A percentile compares a stretch with the other conserved stretches of the same genome.
phyloP scores from a whole-genome alignment of 768 basidiomycete species.

The Tricholoma sp. region DNA sequence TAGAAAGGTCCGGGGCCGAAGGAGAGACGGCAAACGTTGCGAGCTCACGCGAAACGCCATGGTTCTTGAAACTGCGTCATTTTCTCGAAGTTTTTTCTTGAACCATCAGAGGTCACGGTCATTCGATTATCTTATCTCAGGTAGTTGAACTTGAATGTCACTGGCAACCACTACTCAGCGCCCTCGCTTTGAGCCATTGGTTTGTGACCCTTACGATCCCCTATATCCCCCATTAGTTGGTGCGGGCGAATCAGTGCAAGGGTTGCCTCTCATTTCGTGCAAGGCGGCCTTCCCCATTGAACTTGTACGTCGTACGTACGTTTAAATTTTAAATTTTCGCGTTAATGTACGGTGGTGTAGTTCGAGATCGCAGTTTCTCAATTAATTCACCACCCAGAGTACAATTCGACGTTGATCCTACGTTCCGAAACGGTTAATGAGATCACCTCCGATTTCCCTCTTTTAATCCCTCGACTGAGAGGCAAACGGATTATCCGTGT shows the following conservation, averaged over 20 bases:
- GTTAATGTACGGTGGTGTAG: conserved; percentile 30
- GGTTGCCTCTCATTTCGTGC: conserved; percentile 37
- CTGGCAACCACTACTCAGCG: conserved; percentile 1
- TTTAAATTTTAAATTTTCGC: neutral
- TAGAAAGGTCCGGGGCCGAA: conserved; percentile 20
- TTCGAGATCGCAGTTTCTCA: conserved; percentile 71
- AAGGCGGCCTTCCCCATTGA: conserved; percentile 36
- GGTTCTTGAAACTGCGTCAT: conserved; percentile 2
- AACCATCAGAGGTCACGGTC: neutral
- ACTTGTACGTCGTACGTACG: conserved; percentile 28
- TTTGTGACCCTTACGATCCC: conserved; percentile 2
- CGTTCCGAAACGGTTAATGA: conserved; percentile 67
- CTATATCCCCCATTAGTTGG: conserved; percentile 1
- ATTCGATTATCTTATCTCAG: conserved; percentile 29
- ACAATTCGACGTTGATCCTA: conserved; percentile 87
- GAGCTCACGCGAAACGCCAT: conserved; percentile 28
- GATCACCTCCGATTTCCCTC: conserved; percentile 27
- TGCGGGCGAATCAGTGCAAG: conserved; percentile 4
- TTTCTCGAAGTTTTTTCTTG: neutral
- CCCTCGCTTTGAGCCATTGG: conserved; percentile 16
- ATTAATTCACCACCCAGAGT: conserved; percentile 84
- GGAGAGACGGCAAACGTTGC: conserved; percentile 19
- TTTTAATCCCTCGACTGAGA: conserved; percentile 30
- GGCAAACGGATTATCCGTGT: conserved; percentile 38
- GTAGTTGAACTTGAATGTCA: neutral